Evolutionary conservation across 192 early-diverging fungal genomes (phyloP).

Genomic region (Fimicolochytrium jonesii): DNA sequence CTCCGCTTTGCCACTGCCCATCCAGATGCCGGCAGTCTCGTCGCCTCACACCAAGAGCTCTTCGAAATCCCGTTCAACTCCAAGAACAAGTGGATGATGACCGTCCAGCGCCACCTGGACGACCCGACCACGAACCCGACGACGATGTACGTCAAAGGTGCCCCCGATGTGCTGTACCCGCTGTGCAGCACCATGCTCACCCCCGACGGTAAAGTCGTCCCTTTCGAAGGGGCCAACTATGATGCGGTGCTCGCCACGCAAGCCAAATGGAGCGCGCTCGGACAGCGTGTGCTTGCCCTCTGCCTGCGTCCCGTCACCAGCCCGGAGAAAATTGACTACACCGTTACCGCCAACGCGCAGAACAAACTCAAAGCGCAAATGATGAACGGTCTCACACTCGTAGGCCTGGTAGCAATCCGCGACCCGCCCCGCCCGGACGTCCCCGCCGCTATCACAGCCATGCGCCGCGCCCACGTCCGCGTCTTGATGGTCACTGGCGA

Average conservation of each 20-base stretch:
- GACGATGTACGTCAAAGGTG: slow-evolving; percentile 70
- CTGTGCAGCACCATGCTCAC: slow-evolving; percentile 66
- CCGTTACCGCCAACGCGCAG: no score
- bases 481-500: slow-evolving; percentile 87
- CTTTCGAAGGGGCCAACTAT: slow-evolving; percentile 41
- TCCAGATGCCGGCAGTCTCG: slow-evolving; percentile 18
- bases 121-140: slow-evolving; percentile 12
- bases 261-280: slow-evolving; percentile 56
- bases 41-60: slow-evolving; percentile 51
- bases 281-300: slow-evolving; percentile 85
- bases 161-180: slow-evolving; percentile 66
- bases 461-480: slow-evolving; percentile 62
- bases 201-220: slow-evolving; percentile 37
- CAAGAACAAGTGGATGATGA: slow-evolving; percentile 85
- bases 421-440: slow-evolving; percentile 84
- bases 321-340: neutral
- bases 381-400: slow-evolving; percentile 50
- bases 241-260: slow-evolving; percentile 56
- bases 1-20: slow-evolving; percentile 23
- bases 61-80: slow-evolving; percentile 93
- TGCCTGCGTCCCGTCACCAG: slow-evolving; percentile 51
- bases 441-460: slow-evolving; percentile 51
- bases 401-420: slow-evolving; percentile 73
- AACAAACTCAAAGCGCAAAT: no score
- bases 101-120: slow-evolving; percentile 68